phyloP scores from a whole-genome alignment of 140 eudicot genomes.

The Stevia rebaudiana region DNA sequence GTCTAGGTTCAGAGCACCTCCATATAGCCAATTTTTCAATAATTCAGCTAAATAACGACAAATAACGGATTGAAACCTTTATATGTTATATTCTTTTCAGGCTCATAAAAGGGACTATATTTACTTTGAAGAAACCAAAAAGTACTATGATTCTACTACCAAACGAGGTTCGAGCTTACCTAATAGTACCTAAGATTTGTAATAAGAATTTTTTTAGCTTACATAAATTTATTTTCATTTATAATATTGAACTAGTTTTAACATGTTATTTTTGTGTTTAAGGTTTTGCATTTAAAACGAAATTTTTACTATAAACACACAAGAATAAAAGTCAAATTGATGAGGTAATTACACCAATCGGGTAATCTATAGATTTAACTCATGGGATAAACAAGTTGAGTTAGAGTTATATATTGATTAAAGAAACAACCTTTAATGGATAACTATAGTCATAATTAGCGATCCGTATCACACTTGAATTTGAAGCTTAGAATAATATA shows the following conservation, averaged over 20 bases:
- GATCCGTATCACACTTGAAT: neutral
- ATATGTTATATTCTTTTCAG: slow-evolving; percentile 27
- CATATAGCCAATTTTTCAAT: no score
- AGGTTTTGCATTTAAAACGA: neutral
- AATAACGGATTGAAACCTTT: neutral
- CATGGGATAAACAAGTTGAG: no score
- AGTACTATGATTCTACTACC: slow-evolving; percentile 29
- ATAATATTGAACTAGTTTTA: no score
- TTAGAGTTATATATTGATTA: no score
- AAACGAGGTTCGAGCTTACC: slow-evolving; percentile 24
- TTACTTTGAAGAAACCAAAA: slow-evolving; percentile 20
- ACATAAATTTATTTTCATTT: no score
- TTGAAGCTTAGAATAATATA: neutral
- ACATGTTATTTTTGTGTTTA: neutral
- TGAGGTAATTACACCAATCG: no score
- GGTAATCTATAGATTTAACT: no score
- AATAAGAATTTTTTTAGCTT: neutral
- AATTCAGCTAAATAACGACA: neutral
- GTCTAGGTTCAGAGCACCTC: no score
- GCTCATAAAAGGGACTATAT: slow-evolving; percentile 33
- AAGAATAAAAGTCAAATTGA: no score
- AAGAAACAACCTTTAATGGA: neutral
- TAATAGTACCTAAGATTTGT: neutral
- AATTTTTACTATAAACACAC: neutral
- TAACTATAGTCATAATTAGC: neutral